Evolutionary conservation across 805 yeast species (phyloP), one percentile per base, ranked within the genome.

Genomic region (Lipomyces sp.): DNA sequence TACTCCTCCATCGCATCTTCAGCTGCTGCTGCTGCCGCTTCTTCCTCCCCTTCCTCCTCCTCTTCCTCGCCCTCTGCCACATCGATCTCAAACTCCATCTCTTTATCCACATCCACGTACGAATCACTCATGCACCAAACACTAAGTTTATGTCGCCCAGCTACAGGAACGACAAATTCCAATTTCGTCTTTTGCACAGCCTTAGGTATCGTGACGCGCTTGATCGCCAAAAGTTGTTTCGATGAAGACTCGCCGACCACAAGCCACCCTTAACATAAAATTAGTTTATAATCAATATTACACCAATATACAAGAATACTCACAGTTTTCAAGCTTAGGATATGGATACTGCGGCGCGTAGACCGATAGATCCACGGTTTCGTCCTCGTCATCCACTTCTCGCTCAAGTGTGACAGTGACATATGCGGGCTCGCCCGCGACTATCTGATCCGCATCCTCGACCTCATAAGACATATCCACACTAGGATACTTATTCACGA

Each of bases 111-210:
- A 75, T 93, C 98, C n/a, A 91, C 74, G 73, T 93, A 94, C 0
- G 96, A 88, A 73, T 93, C 98, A 78, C 97, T 90, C 75, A 93
- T 85, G 74, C 94, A 87, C 96, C 96, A 93, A 0, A 92, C 79
- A 0, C 87, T 84, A 33, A 93, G 77, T 18, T 82, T 75, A 63
- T 88, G 90, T 4, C 80, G 75, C 0, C 97, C 97, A 2, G 84
- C 75, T 2, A 78, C 81, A 0, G 90, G 87, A 8, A 91, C 73
- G 0, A 85, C 79, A 66, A 90, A 85, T 34, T 82, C 84, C 55
- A 94, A 69, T 5, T 78, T 79, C 15, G 88, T 81, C 2, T 76
- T 73, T 74, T 88, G 90, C 0, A 76, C 75, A 67, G 87, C 87
- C 67, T 84, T 81, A 8, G 80, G 75, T 2, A 90, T 78, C 0